Evolutionary conservation across 139 green algal species (phyloP).

Genomic region (Chlorella ohadii): DNA sequence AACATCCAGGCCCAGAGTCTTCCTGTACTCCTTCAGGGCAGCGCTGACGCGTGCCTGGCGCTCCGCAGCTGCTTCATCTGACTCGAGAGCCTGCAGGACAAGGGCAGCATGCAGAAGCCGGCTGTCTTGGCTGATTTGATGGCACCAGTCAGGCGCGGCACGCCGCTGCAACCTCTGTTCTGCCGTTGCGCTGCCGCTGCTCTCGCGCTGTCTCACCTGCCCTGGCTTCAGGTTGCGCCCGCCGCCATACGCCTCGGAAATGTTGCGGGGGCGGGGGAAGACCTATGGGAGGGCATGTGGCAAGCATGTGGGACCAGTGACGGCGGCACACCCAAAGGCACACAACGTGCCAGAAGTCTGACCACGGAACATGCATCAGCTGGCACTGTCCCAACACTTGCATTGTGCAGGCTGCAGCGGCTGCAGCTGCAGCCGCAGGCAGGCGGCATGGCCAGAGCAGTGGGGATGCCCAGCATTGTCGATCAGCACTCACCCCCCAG

Average conservation of each 20-base stretch:
- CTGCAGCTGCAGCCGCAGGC: background rate
- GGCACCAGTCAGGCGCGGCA: too few species aligned
- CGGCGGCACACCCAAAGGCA: too few species aligned
- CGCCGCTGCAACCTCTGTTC: too few species aligned
- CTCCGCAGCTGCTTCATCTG: constrained; percentile 49
- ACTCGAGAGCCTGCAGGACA: constrained; percentile 54
- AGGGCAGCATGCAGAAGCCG: too few species aligned
- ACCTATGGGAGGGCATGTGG: constrained; percentile 79
- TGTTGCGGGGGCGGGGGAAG: constrained; percentile 87
- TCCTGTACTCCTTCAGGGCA: constrained; percentile 38
- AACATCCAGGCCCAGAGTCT: constrained; percentile 60
- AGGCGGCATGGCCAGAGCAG: too few species aligned
- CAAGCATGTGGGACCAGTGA: background rate
- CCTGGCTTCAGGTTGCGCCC: constrained; percentile 82
- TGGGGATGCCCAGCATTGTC: too few species aligned
- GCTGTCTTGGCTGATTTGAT: too few species aligned
- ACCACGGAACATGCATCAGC: too few species aligned
- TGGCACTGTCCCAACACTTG: too few species aligned
- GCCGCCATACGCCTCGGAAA: constrained; percentile 78
- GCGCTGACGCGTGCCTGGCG: constrained; percentile 28
- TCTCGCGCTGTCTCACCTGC: constrained; percentile 48
- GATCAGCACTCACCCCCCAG: background rate
- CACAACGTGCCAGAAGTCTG: too few species aligned
- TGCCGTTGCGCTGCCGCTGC: too few species aligned
- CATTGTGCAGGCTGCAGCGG: too few species aligned